These are phyloP conservation scores for Silene coronaria DNA, from an alignment of 179 eudicot genomes.

Conservation along the genomic window DNA sequence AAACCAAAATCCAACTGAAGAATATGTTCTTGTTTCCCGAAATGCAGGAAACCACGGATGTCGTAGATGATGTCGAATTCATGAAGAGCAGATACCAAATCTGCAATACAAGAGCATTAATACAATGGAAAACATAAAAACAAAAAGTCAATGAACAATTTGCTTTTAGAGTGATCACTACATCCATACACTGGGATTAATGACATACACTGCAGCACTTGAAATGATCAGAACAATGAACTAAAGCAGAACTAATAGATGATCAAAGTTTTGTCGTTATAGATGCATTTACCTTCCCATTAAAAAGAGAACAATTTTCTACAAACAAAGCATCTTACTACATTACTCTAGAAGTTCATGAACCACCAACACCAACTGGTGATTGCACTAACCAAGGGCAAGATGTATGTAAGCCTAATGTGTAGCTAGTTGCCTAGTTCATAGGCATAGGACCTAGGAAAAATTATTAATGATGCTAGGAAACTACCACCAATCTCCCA, in stretches of 20 bases:
- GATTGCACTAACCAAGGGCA: too few relatives aligned
- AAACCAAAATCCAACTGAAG: slow-evolving; percentile 46
- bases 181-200: background rate
- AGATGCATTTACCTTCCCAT: too few relatives aligned
- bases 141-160: background rate
- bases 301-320: too few relatives aligned
- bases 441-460: too few relatives aligned
- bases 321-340: too few relatives aligned
- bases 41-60: slow-evolving; percentile 70
- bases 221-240: background rate
- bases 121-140: background rate
- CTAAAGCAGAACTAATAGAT: background rate
- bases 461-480: too few relatives aligned
- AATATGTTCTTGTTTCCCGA: slow-evolving; percentile 66
- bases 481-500: too few relatives aligned
- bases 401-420: too few relatives aligned
- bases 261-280: too few relatives aligned
- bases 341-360: too few relatives aligned
- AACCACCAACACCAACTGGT: too few relatives aligned
- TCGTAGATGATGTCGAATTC: slow-evolving; percentile 54
- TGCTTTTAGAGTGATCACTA: background rate
- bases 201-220: background rate
- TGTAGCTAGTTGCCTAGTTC: too few relatives aligned
- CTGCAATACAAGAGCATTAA: slow-evolving; percentile 29
- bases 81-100: slow-evolving; percentile 53